A percentile compares a stretch with the other conserved stretches of the same genome.
phyloP scores from a whole-genome alignment of 2,329 filamentous ascomycete genomes.

The Orbilia javanica region DNA sequence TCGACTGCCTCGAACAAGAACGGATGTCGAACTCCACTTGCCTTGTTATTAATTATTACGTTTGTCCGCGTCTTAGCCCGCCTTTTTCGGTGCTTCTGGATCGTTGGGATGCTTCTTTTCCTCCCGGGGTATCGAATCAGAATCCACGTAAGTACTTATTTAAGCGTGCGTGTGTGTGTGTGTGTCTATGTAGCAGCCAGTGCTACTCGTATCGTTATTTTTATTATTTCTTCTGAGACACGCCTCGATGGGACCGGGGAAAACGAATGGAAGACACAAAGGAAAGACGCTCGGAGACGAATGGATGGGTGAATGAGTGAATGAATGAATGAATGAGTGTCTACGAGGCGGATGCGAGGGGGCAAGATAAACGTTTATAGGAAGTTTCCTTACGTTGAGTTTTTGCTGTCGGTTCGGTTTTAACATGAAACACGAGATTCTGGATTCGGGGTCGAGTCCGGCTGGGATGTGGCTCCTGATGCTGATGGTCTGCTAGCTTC shows the following conservation, averaged over 20 bases:
- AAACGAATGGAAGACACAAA: slow-evolving; percentile 14
- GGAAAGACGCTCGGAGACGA: background rate
- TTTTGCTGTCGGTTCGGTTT: slow-evolving; percentile 38
- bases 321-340: too few relatives aligned
- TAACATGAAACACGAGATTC: slow-evolving; percentile 53
- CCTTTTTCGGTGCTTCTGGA: slow-evolving; percentile 1
- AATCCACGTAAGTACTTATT: slow-evolving; percentile 8
- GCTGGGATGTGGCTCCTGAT: slow-evolving; percentile 31
- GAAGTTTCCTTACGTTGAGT: slow-evolving; percentile 20
- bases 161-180: background rate
- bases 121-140: background rate
- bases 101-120: background rate
- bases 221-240: background rate
- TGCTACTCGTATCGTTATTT: slow-evolving; percentile 13
- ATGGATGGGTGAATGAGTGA: too few relatives aligned
- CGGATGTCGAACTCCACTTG: slow-evolving; percentile 16
- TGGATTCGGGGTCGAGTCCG: slow-evolving; percentile 32
- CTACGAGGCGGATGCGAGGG: slow-evolving; percentile 7
- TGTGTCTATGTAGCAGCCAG: slow-evolving; percentile 29
- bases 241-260: slow-evolving; percentile 3
- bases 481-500: background rate
- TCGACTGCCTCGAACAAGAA: background rate
- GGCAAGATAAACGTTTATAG: slow-evolving; percentile 27
- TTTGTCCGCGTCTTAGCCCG: slow-evolving; percentile 23
- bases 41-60: slow-evolving; percentile 24